A percentile compares a stretch with the other conserved stretches of the same genome.
Evolutionary conservation across 2,329 filamentous ascomycete genomes (phyloP).

Genomic region (Sclerotinia subarctica): DNA sequence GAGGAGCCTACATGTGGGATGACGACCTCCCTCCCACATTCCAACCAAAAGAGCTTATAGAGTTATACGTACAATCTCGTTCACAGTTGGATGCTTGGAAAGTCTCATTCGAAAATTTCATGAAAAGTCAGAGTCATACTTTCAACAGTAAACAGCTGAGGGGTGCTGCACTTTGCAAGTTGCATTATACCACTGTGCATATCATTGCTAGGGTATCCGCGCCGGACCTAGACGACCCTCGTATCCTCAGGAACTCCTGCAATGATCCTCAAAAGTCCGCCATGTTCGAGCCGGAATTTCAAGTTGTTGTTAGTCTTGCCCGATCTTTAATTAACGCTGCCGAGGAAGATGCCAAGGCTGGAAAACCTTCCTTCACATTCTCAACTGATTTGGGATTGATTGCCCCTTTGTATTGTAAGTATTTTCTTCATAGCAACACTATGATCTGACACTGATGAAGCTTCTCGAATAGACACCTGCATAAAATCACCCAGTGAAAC

Average conservation of each 20-base stretch:
- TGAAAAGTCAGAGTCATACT: conserved; percentile 26
- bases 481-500: conserved; percentile 26
- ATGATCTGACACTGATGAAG: background rate
- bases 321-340: conserved; percentile 32
- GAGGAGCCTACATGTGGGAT: conserved; percentile 31
- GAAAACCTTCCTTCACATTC: conserved; percentile 31
- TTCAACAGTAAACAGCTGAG: conserved; percentile 33
- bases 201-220: conserved; percentile 29
- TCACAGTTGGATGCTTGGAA: conserved; percentile 29
- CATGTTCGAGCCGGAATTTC: conserved; percentile 25
- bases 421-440: background rate
- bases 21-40: conserved; percentile 22
- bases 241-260: background rate
- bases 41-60: conserved; percentile 25
- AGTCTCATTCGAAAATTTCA: conserved; percentile 32
- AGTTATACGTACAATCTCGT: conserved; percentile 24
- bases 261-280: conserved; percentile 2
- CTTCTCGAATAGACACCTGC: conserved; percentile 12
- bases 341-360: conserved; percentile 30
- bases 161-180: conserved; percentile 35
- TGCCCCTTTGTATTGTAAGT: conserved; percentile 34
- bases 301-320: conserved; percentile 29
- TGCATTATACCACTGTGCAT: conserved; percentile 31
- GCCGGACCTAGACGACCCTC: conserved; percentile 15
- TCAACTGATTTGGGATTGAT: conserved; percentile 35